Percentiles rank a stretch among this genome's conserved stretches.
phyloP scores from a whole-genome alignment of 192 early-diverging fungal genomes.

The Entomortierella parvispora region DNA sequence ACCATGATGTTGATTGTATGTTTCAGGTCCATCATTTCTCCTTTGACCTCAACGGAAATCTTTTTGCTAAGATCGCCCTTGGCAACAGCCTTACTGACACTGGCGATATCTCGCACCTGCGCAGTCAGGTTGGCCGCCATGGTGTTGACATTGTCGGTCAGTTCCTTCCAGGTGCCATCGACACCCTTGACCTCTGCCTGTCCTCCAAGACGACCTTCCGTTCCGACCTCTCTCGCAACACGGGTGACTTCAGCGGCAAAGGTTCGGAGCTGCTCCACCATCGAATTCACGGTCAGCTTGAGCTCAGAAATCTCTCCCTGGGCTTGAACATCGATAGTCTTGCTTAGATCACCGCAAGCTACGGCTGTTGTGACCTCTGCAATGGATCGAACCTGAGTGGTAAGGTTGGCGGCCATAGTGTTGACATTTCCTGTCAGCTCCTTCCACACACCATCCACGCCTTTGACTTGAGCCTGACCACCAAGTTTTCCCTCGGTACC shows the following conservation, averaged over 20 bases:
- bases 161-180: slow-evolving; percentile 53
- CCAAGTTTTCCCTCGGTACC: slow-evolving; percentile 61
- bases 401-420: slow-evolving; percentile 61
- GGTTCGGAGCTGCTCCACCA: slow-evolving; percentile 56
- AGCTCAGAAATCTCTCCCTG: slow-evolving; percentile 55
- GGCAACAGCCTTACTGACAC: slow-evolving; percentile 52
- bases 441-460: slow-evolving; percentile 53
- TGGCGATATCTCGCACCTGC: slow-evolving; percentile 32
- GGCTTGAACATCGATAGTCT: slow-evolving; percentile 55
- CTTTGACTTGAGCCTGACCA: slow-evolving; percentile 56
- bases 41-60: slow-evolving; percentile 4
- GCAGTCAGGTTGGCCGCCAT: slow-evolving; percentile 53
- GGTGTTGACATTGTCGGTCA: slow-evolving; percentile 53
- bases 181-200: slow-evolving; percentile 56
- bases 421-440: slow-evolving; percentile 61
- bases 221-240: slow-evolving; percentile 51
- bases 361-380: slow-evolving; percentile 56
- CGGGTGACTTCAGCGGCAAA: slow-evolving; percentile 51
- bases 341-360: slow-evolving; percentile 49
- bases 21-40: slow-evolving; percentile 32
- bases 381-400: slow-evolving; percentile 59
- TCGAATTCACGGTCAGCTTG: slow-evolving; percentile 55
- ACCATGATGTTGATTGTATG: slow-evolving; percentile 49
- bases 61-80: slow-evolving; percentile 41
- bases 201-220: slow-evolving; percentile 59